These are phyloP conservation scores for Rhizopogon vinicolor DNA, from an alignment of 768 basidiomycete genomes.

Conservation along the genomic window DNA sequence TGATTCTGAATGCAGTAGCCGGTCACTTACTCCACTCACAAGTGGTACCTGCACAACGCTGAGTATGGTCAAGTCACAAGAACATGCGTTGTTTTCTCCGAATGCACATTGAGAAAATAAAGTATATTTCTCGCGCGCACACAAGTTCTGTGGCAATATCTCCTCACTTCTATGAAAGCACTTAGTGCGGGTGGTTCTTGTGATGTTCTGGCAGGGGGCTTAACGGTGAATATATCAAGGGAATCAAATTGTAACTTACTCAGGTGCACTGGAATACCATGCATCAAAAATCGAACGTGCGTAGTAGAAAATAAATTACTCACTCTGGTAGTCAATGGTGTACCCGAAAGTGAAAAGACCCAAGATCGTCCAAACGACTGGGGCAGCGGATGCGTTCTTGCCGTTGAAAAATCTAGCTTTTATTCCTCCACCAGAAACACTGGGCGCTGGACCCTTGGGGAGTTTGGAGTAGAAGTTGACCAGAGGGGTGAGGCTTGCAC, in stretches of 20 bases:
- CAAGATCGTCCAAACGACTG: constrained; percentile 58
- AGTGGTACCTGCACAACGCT: neutral
- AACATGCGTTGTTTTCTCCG: neutral
- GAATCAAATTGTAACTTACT: constrained; percentile 45
- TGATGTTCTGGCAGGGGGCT: constrained; percentile 60
- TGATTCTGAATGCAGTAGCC: neutral
- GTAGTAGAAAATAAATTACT: constrained; percentile 28
- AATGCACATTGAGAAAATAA: neutral
- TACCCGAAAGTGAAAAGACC: constrained; percentile 76
- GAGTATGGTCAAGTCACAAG: neutral
- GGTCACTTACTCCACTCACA: neutral
- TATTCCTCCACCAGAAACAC: constrained; percentile 66
- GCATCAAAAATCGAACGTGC: constrained; percentile 6
- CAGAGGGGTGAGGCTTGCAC: constrained; percentile 75
- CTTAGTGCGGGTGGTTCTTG: constrained; percentile 85
- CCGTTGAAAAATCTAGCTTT: constrained; percentile 83
- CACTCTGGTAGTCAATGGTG: constrained; percentile 87
- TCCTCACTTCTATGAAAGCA: constrained; percentile 3
- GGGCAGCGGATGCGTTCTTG: constrained; percentile 76
- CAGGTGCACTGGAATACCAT: constrained; percentile 60
- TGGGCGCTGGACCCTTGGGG: constrained; percentile 79
- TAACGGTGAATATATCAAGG: constrained; percentile 10
- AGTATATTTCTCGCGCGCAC: constrained; percentile 18
- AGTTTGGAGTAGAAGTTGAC: constrained; percentile 97
- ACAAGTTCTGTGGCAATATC: constrained; percentile 6